Conservation (phyloP, 148 eudicot species). For the Nepenthes gracilis region DNA sequence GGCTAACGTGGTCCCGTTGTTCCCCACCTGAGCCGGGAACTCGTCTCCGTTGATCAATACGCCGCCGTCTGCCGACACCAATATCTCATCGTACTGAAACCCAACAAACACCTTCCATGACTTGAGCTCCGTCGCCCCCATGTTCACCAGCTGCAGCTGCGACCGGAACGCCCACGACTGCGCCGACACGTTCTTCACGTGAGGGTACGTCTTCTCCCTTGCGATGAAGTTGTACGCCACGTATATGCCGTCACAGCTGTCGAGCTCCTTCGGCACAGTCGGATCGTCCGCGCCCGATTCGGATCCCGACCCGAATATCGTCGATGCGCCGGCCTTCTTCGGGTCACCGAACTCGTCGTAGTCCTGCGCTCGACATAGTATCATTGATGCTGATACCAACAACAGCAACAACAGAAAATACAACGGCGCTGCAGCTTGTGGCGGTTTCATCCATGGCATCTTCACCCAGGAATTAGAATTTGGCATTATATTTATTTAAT, state of each 20-base stretch:
- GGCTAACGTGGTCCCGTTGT: conserved; percentile 34
- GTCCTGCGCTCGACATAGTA: conserved; percentile 10
- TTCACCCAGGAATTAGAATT: conserved; percentile 11
- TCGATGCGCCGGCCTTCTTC: conserved; percentile 2
- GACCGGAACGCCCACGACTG: conserved; percentile 51
- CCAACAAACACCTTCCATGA: conserved; percentile 42
- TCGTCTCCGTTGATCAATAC: conserved; percentile 26
- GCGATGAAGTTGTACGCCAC: conserved; percentile 28
- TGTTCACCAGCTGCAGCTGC: conserved; percentile 26
- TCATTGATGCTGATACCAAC: background rate
- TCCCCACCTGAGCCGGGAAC: conserved; percentile 30
- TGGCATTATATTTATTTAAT: conserved; percentile 4
- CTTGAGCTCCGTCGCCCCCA: conserved; percentile 37
- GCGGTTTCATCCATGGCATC: conserved; percentile 14
- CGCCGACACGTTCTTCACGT: conserved; percentile 24
- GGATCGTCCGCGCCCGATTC: conserved; percentile 9
- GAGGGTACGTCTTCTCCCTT: conserved; percentile 33
- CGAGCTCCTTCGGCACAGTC: conserved; percentile 16
- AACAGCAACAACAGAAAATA: conserved; percentile 10
- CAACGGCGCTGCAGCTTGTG: background rate
- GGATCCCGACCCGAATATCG: conserved; percentile 1
- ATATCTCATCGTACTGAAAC: conserved; percentile 35
- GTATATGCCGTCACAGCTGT: conserved; percentile 42
- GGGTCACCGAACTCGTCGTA: conserved; percentile 33
- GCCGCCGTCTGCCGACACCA: conserved; percentile 37